Evolutionary conservation across 2,329 filamentous ascomycete genomes (phyloP).

Genomic region (Sporothrix schenckii): DNA sequence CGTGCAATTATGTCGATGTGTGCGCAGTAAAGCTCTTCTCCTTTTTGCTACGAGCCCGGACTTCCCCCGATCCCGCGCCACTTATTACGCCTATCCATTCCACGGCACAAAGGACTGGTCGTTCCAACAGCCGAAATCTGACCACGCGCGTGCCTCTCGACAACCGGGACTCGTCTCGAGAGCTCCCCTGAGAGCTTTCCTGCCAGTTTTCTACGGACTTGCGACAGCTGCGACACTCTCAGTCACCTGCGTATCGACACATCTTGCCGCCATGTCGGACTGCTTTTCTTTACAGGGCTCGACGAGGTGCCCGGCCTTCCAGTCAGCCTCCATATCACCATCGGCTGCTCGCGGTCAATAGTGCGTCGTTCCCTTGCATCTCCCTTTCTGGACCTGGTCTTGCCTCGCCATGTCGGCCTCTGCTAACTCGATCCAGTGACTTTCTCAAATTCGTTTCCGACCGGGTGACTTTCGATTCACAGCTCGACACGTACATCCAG

Average conservation of each 20-base stretch:
- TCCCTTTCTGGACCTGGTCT: neutral
- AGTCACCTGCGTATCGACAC: neutral
- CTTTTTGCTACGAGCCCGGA: neutral
- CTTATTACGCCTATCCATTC: neutral
- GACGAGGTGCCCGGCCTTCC: constrained; percentile 71
- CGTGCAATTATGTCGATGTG: constrained; percentile 18
- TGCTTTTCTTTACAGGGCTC: constrained; percentile 73
- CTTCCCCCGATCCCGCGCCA: neutral
- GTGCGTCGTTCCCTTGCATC: constrained; percentile 38
- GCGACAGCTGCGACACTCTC: neutral
- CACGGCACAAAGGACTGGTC: constrained; percentile 2
- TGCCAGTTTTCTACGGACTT: neutral
- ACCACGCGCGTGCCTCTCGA: neutral
- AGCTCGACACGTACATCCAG: constrained; percentile 72
- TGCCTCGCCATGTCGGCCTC: neutral
- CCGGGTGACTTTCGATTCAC: constrained; percentile 73
- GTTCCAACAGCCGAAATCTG: neutral
- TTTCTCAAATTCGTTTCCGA: constrained; percentile 84
- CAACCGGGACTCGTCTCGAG: too few relatives aligned
- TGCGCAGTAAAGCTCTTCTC: neutral
- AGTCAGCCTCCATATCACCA: constrained; percentile 69
- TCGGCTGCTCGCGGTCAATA: constrained; percentile 33
- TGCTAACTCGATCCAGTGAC: constrained; percentile 57
- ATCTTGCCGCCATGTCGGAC: constrained; percentile 39
- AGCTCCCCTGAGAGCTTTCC: too few relatives aligned